Base-by-base conservation (phyloP, 352 stramenopile species). In the Phytophthora tentaculata region DNA sequence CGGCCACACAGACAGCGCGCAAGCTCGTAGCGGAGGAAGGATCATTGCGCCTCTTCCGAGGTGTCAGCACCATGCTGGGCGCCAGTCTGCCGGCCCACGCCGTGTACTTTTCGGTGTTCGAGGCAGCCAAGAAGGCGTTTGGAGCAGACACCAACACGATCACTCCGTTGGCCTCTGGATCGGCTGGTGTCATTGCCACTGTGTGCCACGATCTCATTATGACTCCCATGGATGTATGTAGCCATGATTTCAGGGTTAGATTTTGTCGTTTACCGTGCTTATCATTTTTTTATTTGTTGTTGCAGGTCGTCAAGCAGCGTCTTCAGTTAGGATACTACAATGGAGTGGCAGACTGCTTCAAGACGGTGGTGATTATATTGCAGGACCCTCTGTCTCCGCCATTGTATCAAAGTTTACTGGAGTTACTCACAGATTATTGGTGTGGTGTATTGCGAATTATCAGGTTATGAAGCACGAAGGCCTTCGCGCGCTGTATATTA, bases 311-410 rank as follows among this genome's bases (percentile, higher is more conserved):
- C 47, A 99, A 99, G 84, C 98, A 99, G 82, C 88, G 98, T 29
- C 83, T 99, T 71, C 98, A 99, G 81, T 89, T 99, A 66, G 97
- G 98, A 56, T 98, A 99, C 80, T 99, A 99, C 81, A 82, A 79
- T 32, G 96, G 96, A 67, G 86, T 98, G 19, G 50, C 68, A 14
- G 84, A 98, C 76, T 97, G 93, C 72, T 90, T 98, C 61, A 79
- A 88, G 50, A 89, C 79, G 71, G 84, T 93, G 79, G 65, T 72
- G 70, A 74, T 72, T 70, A 67, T 39, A 19, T 63, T 73, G 57
- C 57, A 54, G 52, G 51, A 53, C 35, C 49, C 53, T 65, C 45
- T 17, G 44, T 64, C 57, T 71, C 49, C 50, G 19, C 44, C 37
- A 43, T 5, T 75, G 35, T 61, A 32, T 45, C 37, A 26, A 24